Conservation (phyloP, 257 asterid species). For the Schizonepeta tenuifolia region DNA sequence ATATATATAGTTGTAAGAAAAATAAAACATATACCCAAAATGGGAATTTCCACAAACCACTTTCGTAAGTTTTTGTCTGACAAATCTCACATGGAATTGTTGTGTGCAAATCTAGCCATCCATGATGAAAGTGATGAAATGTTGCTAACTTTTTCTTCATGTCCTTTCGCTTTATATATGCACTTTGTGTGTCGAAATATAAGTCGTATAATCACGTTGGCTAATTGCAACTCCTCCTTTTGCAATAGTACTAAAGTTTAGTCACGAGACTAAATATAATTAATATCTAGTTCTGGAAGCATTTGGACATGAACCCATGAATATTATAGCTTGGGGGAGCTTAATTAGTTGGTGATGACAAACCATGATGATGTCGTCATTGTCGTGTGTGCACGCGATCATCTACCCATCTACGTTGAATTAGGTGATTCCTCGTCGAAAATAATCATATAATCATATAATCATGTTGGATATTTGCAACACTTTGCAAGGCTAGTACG, state of each 20-base stretch:
- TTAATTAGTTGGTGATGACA: no score
- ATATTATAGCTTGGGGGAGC: no score
- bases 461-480: no score
- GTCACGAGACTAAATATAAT: no score
- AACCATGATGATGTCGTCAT: no score
- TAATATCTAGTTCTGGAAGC: no score
- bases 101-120: slow-evolving; percentile 12
- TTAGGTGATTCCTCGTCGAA: no score
- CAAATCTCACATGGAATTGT: slow-evolving; percentile 37
- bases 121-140: slow-evolving; percentile 16
- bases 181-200: not conserved
- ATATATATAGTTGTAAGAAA: slow-evolving; percentile 9
- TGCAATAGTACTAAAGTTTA: not conserved
- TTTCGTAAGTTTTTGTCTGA: slow-evolving; percentile 22
- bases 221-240: not conserved
- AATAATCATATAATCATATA: no score
- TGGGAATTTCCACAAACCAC: slow-evolving; percentile 29
- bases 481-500: no score
- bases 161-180: not conserved
- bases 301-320: no score
- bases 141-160: not conserved
- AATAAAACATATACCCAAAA: slow-evolving; percentile 3
- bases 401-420: no score
- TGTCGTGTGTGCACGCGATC: no score
- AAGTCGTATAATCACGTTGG: not conserved